These are phyloP conservation scores for Calonectria naviculata DNA, from an alignment of 2,329 filamentous ascomycete species.

Conservation along the genomic window DNA sequence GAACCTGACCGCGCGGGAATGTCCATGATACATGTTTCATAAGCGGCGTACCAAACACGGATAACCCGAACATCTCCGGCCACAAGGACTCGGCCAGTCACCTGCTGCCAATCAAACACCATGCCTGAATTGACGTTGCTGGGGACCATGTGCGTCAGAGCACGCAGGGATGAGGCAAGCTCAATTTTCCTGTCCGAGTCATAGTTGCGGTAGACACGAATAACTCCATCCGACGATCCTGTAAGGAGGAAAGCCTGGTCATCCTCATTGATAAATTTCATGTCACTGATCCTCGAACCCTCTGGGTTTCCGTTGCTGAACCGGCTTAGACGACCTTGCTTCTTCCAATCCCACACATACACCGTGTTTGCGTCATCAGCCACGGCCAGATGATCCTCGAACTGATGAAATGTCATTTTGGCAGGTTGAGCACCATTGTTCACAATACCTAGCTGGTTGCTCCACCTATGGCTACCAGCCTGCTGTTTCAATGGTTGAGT, in stretches of 20 bases:
- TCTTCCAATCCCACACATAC: conserved; percentile 93
- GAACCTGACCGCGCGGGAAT: conserved; percentile 95
- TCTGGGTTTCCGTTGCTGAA: conserved; percentile 96
- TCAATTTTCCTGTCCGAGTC: conserved; percentile 81
- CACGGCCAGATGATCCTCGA: conserved; percentile 94
- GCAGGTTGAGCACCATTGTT: conserved; percentile 91
- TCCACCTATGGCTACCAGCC: conserved; percentile 89
- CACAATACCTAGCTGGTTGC: conserved; percentile 82
- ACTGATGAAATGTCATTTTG: conserved; percentile 97
- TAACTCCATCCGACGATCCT: conserved; percentile 92
- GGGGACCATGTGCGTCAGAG: conserved; percentile 91
- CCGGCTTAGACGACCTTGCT: conserved; percentile 77
- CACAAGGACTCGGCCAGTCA: conserved; percentile 93
- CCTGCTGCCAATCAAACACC: conserved; percentile 99
- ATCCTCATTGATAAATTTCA: conserved; percentile 98
- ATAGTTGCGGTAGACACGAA: conserved; percentile 94
- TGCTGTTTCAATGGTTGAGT: conserved; percentile 94
- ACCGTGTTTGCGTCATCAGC: conserved; percentile 94
- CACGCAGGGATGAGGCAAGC: conserved; percentile 90
- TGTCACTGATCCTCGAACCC: conserved; percentile 91
- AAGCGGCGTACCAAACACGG: conserved; percentile 93
- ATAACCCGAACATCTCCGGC: conserved; percentile 97
- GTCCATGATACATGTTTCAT: conserved; percentile 92
- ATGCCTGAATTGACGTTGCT: conserved; percentile 95
- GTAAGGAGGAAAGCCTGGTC: conserved; percentile 96